Conservation (phyloP, 106 monocot species). For the Iris macrosiphon region DNA sequence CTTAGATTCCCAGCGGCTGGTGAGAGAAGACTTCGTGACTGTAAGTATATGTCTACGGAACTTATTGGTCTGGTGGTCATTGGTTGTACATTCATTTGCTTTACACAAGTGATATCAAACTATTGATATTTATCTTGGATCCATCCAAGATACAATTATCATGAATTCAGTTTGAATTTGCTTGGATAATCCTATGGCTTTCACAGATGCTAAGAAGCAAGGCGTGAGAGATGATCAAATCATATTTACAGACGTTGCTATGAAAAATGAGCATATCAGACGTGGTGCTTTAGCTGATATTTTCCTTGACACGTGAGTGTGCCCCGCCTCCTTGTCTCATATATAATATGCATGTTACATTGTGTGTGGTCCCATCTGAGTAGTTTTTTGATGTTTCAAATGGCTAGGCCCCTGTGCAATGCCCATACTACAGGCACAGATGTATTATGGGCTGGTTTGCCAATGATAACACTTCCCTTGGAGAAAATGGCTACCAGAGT, state of each 20-base stretch:
- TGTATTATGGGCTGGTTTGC: conserved; percentile 90
- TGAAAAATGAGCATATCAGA: conserved; percentile 90
- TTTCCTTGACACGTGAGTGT: conserved; percentile 78
- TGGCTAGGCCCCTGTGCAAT: conserved; percentile 77
- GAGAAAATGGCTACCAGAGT: conserved; percentile 98
- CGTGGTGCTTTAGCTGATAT: conserved; percentile 90
- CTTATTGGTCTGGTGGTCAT: no score
- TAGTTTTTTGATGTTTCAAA: not conserved
- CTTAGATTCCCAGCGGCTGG: conserved; percentile 93
- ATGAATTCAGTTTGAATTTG: no score
- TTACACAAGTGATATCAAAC: no score
- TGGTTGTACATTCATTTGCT: no score
- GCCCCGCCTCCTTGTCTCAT: not conserved
- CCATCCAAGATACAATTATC: no score
- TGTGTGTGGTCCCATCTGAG: not conserved
- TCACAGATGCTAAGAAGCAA: conserved; percentile 71
- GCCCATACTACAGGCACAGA: conserved; percentile 97
- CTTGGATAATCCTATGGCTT: not conserved
- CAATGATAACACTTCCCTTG: conserved; percentile 85
- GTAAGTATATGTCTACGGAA: conserved; percentile 27
- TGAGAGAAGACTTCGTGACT: conserved; percentile 71
- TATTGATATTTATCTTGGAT: no score
- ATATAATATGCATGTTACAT: not conserved
- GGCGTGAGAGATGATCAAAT: conserved; percentile 86
- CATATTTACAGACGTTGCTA: conserved; percentile 93